Base-by-base conservation (phyloP, 2,329 filamentous ascomycete species). In the Pestalotiopsis sp. region DNA sequence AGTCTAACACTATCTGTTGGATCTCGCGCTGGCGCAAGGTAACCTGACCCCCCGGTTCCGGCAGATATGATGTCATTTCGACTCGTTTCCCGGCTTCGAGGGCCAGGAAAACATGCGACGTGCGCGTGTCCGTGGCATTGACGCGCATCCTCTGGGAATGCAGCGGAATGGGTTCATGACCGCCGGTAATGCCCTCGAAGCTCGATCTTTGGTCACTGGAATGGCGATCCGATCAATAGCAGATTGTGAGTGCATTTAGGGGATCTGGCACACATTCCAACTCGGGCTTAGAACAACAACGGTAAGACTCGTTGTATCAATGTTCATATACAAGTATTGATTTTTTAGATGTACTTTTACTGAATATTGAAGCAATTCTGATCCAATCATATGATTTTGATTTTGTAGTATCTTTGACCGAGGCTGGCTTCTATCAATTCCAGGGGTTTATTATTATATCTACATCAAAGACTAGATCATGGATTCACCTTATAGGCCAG, bases 41-140 rank as follows among this genome's bases (percentile, higher is more conserved):
- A 20, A 52, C 45, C 17, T 20, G 17, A 52, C 45, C 45, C 58
- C 57, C 59, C 36, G 59, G 27, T 39, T 62, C 25, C 31, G 27
- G 39, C 20, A 12, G 13, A 23, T 31, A 65, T 65, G 62, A 65
- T 65, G 62, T 65, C 62, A 65, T 65, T 11, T 65, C 23, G 38
- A 52, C 39, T 49, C 20, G 7, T 36, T 31, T 13, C 31, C 14
- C 61, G 25, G 31, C 61, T 38, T 27, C 31, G 31, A 36, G 31
- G 31, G 31, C 31, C 31, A 36, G 25, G 38, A 36, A 13, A 39
- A n/a, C n/a, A 25, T 25, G 20, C 59, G 59, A 62, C 36, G 14
- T 14, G 4, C n/a, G 13, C 38, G 25, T 31, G 38, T 62, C 14
- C 59, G 45, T 52, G 20, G n/a, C 45, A 52, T 52, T 52, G 45